Evolutionary conservation across 2,329 filamentous ascomycete species (phyloP).

Genomic region (Leptographium flavum): DNA sequence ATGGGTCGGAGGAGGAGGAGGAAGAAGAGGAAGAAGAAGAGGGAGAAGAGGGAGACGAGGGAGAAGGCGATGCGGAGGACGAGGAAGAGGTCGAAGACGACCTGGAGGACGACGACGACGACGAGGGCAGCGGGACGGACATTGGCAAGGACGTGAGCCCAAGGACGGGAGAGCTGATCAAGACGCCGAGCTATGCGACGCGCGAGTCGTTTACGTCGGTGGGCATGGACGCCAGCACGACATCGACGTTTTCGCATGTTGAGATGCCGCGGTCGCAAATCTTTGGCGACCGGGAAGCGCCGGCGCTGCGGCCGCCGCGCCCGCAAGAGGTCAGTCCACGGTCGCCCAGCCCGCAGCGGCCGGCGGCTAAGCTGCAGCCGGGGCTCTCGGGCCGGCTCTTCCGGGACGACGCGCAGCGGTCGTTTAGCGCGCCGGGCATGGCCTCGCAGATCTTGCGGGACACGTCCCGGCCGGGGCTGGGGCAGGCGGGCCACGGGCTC

Average conservation of each 20-base stretch:
- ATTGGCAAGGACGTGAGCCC: constrained; percentile 49
- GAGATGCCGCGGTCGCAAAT: constrained; percentile 29
- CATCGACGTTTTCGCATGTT: constrained; percentile 30
- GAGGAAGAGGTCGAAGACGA: constrained; percentile 25
- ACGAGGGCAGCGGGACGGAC: constrained; percentile 51
- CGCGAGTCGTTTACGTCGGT: constrained; percentile 39
- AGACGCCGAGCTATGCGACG: constrained; percentile 38
- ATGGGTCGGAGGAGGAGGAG: constrained; percentile 14
- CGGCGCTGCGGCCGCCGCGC: constrained; percentile 38
- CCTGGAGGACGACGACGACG: constrained; percentile 26
- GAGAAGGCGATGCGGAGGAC: constrained; percentile 25
- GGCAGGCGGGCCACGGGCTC: constrained; percentile 7
- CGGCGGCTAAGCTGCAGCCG: constrained; percentile 3
- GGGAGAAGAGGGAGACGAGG: constrained; percentile 25
- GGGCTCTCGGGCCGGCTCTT: constrained; percentile 24
- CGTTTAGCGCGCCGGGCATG: constrained; percentile 46
- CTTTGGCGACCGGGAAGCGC: constrained; percentile 41
- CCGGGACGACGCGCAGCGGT: constrained; percentile 37
- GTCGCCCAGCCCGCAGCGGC: constrained; percentile 54
- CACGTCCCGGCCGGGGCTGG: constrained; percentile 21
- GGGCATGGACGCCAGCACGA: constrained; percentile 29
- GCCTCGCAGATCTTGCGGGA: constrained; percentile 36
- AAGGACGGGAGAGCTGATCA: constrained; percentile 23
- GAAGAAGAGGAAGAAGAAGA: constrained; percentile 22
- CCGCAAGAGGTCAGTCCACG: constrained; percentile 43